A percentile compares a stretch with the other conserved stretches of the same genome.
phyloP scores from a whole-genome alignment of 2,329 filamentous ascomycete species.

The Penicillium sp. region DNA sequence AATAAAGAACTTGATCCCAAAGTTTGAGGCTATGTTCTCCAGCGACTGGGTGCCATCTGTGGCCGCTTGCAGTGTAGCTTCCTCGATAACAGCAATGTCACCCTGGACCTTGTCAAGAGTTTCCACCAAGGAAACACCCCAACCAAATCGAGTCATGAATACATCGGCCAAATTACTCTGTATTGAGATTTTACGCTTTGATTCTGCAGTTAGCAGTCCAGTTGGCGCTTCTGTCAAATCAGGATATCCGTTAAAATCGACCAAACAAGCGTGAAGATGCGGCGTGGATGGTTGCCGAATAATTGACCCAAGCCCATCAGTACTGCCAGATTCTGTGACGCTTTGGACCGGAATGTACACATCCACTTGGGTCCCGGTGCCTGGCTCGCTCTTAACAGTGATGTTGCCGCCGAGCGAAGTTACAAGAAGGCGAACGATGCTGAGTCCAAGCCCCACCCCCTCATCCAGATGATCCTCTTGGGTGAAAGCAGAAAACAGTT shows the following conservation, averaged over 20 bases:
- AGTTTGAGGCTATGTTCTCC: background rate
- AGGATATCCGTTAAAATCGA: slow-evolving; percentile 28
- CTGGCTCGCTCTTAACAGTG: slow-evolving; percentile 49
- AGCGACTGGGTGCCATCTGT: slow-evolving; percentile 4
- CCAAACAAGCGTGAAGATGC: slow-evolving; percentile 23
- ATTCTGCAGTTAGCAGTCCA: slow-evolving; percentile 25
- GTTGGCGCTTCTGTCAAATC: slow-evolving; percentile 21
- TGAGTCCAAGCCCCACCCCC: slow-evolving; percentile 65
- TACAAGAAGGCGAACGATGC: slow-evolving; percentile 60
- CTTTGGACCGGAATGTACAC: slow-evolving; percentile 27
- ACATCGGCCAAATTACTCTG: slow-evolving; percentile 26
- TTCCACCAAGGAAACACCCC: slow-evolving; percentile 28
- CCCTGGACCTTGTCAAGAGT: slow-evolving; percentile 20
- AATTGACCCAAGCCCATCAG: too few species aligned
- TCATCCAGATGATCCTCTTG: slow-evolving; percentile 61
- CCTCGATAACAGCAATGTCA: slow-evolving; percentile 31
- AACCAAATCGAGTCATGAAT: slow-evolving; percentile 22
- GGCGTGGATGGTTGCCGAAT: background rate
- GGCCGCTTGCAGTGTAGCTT: slow-evolving; percentile 20
- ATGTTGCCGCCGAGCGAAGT: slow-evolving; percentile 58
- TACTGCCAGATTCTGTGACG: background rate
- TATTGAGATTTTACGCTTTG: slow-evolving; percentile 30
- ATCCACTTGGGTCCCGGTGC: slow-evolving; percentile 30
- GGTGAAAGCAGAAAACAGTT: slow-evolving; percentile 61
- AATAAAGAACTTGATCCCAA: slow-evolving; percentile 20